A percentile compares a stretch with the other conserved stretches of the same genome.
phyloP scores from a whole-genome alignment of 495 filamentous ascomycete species.

The Penicillium verhagenii region DNA sequence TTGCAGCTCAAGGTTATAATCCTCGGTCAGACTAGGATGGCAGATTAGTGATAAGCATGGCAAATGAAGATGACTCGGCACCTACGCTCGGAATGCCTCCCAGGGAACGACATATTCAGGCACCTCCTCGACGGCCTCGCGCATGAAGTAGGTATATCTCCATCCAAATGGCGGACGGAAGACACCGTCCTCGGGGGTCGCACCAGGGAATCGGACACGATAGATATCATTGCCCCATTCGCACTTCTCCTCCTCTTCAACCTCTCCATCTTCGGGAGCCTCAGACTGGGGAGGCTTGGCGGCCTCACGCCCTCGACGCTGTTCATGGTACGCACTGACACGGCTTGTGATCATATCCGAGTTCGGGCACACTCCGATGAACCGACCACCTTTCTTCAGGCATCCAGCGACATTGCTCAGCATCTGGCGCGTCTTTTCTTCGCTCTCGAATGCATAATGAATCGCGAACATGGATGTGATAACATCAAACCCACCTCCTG shows the following conservation, averaged over 20 bases:
- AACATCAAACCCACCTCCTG: slow-evolving; percentile 78
- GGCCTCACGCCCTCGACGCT: slow-evolving; percentile 47
- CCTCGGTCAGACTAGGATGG: slow-evolving; percentile 64
- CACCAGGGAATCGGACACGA: slow-evolving; percentile 77
- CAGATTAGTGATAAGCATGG: background rate
- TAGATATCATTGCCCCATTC: slow-evolving; percentile 95
- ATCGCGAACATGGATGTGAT: slow-evolving; percentile 99
- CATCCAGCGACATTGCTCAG: slow-evolving; percentile 85
- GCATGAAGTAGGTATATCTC: slow-evolving; percentile 94
- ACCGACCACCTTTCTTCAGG: slow-evolving; percentile 89
- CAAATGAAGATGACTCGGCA: background rate
- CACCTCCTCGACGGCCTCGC: slow-evolving; percentile 93
- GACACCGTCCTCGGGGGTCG: slow-evolving; percentile 69
- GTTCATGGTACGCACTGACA: slow-evolving; percentile 64
- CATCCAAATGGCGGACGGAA: slow-evolving; percentile 96
- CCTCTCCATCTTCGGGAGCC: slow-evolving; percentile 48
- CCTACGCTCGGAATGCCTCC: slow-evolving; percentile 86
- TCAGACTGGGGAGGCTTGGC: slow-evolving; percentile 30
- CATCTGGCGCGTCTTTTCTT: slow-evolving; percentile 87
- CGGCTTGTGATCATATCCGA: slow-evolving; percentile 76
- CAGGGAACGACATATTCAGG: slow-evolving; percentile 98
- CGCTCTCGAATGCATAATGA: slow-evolving; percentile 96
- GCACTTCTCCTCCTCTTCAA: slow-evolving; percentile 49
- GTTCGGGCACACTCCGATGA: slow-evolving; percentile 91
- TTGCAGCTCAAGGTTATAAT: slow-evolving; percentile 92